Conservation (phyloP, 148 eudicot species). For the Fagopyrum tataricum region DNA sequence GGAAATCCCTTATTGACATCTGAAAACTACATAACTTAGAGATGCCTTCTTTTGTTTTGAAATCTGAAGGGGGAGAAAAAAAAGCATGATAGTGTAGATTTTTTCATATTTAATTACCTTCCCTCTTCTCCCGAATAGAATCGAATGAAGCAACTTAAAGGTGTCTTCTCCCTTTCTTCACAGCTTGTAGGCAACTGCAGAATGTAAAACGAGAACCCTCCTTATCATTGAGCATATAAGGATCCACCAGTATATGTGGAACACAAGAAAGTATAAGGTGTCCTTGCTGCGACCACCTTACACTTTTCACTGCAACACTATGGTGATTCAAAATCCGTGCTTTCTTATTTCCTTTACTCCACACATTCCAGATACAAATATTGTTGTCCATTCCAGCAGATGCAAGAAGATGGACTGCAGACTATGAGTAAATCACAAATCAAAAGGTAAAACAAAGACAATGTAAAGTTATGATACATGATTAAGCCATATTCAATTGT, state of each 20-base stretch:
- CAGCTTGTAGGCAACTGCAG: slow-evolving; percentile 74
- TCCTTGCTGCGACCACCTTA: slow-evolving; percentile 71
- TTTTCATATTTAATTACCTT: slow-evolving; percentile 38
- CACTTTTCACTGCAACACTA: slow-evolving; percentile 80
- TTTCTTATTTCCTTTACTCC: slow-evolving; percentile 57
- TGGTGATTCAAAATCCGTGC: slow-evolving; percentile 57
- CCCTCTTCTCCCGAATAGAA: slow-evolving; percentile 79
- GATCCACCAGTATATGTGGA: too few species aligned
- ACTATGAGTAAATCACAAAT: slow-evolving; percentile 37
- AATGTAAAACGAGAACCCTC: background rate
- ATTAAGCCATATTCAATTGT: too few species aligned
- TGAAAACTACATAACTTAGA: too few species aligned
- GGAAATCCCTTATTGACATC: too few species aligned
- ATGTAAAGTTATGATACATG: too few species aligned
- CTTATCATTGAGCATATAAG: too few species aligned
- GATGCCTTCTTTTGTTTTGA: too few species aligned
- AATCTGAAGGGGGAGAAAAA: too few species aligned
- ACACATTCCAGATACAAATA: slow-evolving; percentile 78
- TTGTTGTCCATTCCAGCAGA: slow-evolving; percentile 91
- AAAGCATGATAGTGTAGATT: too few species aligned
- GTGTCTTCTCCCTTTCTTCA: slow-evolving; percentile 68
- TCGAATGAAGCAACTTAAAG: slow-evolving; percentile 61
- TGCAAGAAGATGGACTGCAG: slow-evolving; percentile 93
- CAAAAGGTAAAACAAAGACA: slow-evolving; percentile 28
- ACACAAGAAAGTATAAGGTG: slow-evolving; percentile 74